Base-by-base conservation (phyloP, 1,284 basidiomycete species). In the Macrocybe sp. region DNA sequence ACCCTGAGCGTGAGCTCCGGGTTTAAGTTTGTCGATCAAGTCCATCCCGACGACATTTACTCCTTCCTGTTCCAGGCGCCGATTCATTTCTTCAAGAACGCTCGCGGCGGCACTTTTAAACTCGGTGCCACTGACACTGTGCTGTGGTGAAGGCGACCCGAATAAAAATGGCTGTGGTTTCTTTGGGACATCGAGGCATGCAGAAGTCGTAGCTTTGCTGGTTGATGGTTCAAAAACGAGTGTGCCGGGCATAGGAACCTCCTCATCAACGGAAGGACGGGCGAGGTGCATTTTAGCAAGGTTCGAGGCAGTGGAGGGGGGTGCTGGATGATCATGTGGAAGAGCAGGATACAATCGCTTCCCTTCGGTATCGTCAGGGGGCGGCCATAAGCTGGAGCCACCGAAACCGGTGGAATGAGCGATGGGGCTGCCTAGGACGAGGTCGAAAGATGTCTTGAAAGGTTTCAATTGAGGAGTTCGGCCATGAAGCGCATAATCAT, bases 71-170 rank as follows among this genome's bases (percentile, higher is more conserved):
- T 70, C 73, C 6, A 90, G 73, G 2, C 85, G 78, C 42, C 73
- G 69, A 60, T 89, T 89, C 83, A 91, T 88, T 64, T 90, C 88
- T 40, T 81, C 81, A 28, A 90, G 67, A 12, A 91, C 79, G 10
- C 74, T 75, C 14, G 77, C 72, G 1, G 85, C 82, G 1, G 81
- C 79, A 5, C 68, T 64, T 45, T 73, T 72, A 63, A 89, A 86
- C 49, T 83, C 77, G 7, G 66, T 64, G 55, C 85, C 81, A 34
- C 80, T 79, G 36, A 78, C 71, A 43, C 69, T 70, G 55, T 85
- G 70, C 48, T 75, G 74, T 7, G 83, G 79, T 2, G 76, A 69
- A 0, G 86, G 82, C 0, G 86, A 88, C 29, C 86, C 86, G 57
- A 89, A 89, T 14, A 87, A 58, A 65, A 89, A 89, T 0, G 82